Evolutionary conservation across 805 yeast species (phyloP).

Genomic region (Wickerhamomyces sydowiorum): DNA sequence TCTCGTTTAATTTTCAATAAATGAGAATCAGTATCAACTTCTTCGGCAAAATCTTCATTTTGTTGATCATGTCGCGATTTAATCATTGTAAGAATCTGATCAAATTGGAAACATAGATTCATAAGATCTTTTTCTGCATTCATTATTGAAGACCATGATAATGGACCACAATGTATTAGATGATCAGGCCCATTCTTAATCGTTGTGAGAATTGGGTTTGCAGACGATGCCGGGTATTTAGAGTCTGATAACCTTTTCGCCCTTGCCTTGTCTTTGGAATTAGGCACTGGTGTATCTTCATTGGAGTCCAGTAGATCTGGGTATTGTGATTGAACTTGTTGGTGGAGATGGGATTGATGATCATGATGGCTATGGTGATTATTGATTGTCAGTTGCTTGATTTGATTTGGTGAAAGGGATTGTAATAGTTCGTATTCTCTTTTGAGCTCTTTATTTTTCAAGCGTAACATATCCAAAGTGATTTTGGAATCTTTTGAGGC

Average conservation of each 20-base stretch:
- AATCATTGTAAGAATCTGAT: neutral
- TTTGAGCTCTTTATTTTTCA: neutral
- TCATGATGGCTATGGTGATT: too few relatives aligned
- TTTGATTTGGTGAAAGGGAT: neutral
- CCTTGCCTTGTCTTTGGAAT: neutral
- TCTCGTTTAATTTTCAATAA: neutral
- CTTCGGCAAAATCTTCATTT: neutral
- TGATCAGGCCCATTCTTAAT: neutral
- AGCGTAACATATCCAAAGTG: neutral
- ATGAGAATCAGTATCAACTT: neutral
- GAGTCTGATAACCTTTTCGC: neutral
- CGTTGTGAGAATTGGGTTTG: neutral
- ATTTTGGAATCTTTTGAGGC: neutral
- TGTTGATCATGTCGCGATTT: neutral
- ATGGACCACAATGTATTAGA: neutral
- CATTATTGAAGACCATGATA: neutral
- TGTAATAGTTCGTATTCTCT: neutral
- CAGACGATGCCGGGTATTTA: neutral
- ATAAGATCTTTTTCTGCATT: neutral
- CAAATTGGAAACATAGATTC: neutral
- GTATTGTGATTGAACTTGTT: too few relatives aligned
- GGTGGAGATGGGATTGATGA: too few relatives aligned
- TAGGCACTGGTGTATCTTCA: neutral
- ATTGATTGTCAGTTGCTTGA: neutral
- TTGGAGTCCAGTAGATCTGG: too few relatives aligned